Conservation (phyloP, 1,284 basidiomycete genomes). For the Ganoderma lingzhi region DNA sequence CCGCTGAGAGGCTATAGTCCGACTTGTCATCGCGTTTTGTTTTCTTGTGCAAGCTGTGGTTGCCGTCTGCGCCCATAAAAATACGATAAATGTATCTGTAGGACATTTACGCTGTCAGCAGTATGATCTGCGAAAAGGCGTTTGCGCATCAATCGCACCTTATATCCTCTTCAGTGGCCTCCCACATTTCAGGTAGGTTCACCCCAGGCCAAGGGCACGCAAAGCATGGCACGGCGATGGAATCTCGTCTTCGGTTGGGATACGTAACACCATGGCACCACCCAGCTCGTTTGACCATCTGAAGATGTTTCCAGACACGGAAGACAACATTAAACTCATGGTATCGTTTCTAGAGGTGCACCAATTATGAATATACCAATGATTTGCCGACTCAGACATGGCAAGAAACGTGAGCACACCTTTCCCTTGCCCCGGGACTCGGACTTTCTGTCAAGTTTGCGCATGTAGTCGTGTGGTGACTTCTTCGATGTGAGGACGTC, state of each 20-base stretch:
- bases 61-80: background rate
- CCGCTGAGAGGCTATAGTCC: background rate
- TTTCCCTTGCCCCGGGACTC: background rate
- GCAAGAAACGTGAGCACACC: background rate
- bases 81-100: background rate
- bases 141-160: background rate
- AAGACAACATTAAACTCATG: conserved; percentile 7
- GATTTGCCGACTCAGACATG: no score
- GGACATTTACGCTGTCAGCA: no score
- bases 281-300: conserved; percentile 10
- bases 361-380: no score
- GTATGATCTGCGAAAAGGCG: no score
- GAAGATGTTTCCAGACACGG: conserved; percentile 6
- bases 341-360: background rate
- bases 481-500: conserved; percentile 7
- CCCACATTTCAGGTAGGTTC: background rate
- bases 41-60: background rate
- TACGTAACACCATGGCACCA: background rate
- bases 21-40: background rate
- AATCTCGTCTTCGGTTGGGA: background rate
- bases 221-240: background rate
- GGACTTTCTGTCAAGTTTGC: background rate
- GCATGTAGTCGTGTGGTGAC: conserved; percentile 8
- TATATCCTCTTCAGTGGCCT: background rate
- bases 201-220: background rate